phyloP scores from a whole-genome alignment of 306 rosid genomes.

The Castanea mollissima region DNA sequence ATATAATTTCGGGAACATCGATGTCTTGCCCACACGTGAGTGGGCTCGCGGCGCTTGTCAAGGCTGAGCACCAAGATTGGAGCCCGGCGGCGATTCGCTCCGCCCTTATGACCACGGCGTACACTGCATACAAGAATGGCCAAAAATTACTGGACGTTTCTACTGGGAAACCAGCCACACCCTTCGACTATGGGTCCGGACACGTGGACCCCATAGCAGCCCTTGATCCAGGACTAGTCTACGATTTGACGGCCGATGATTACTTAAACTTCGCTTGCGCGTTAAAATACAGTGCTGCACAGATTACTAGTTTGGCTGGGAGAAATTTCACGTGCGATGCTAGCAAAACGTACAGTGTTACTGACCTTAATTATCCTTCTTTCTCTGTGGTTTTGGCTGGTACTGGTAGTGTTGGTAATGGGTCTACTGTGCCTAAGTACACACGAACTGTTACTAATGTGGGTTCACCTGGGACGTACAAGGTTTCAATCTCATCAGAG shows the following conservation, averaged over 20 bases:
- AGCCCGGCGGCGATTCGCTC: constrained; percentile 77
- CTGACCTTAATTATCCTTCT: constrained; percentile 67
- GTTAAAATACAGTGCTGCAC: constrained; percentile 39
- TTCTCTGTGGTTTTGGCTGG: constrained; percentile 50
- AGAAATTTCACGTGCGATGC: constrained; percentile 48
- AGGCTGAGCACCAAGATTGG: constrained; percentile 72
- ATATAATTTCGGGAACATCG: constrained; percentile 81
- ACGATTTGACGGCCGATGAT: constrained; percentile 61
- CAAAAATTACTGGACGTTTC: constrained; percentile 38
- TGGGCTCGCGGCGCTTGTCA: constrained; percentile 65
- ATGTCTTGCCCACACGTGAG: constrained; percentile 95
- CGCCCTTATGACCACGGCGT: constrained; percentile 81
- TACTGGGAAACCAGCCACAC: constrained; percentile 56
- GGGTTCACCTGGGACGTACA: constrained; percentile 53
- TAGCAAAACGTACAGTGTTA: constrained; percentile 44
- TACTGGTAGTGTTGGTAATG: constrained; percentile 26
- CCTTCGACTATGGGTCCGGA: constrained; percentile 71
- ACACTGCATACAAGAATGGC: constrained; percentile 49
- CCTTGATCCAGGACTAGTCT: constrained; percentile 76
- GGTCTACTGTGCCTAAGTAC: constrained; percentile 41
- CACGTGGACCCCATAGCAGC: constrained; percentile 71
- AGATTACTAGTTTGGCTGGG: constrained; percentile 40
- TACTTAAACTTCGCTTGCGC: constrained; percentile 71
- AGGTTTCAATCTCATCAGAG: constrained; percentile 30
- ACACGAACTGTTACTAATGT: constrained; percentile 63